Conservation (phyloP, 2,329 filamentous ascomycete genomes). For the Lachnum nothofagi region DNA sequence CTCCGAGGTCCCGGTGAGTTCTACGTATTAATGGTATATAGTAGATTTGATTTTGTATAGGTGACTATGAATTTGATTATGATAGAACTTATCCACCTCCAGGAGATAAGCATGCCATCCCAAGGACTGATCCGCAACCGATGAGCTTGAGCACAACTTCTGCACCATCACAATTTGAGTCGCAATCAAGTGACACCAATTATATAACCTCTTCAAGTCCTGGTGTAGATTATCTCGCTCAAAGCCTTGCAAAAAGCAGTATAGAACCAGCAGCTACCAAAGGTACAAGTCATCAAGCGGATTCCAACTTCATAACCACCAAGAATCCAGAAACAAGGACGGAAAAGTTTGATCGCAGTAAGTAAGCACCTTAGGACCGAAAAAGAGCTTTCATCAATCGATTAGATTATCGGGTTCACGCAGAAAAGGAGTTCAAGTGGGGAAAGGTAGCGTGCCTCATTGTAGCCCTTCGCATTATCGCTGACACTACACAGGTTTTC, state of each 20-base stretch:
- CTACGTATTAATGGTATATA: background rate
- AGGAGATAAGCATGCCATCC: no score
- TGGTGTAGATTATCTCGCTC: background rate
- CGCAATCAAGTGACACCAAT: background rate
- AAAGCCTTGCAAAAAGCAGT: background rate
- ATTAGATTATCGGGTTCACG: constrained; percentile 11
- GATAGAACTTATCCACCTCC: background rate
- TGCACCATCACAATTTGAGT: no score
- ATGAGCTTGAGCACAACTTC: no score
- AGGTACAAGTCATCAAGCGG: background rate
- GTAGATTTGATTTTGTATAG: background rate
- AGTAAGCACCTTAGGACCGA: no score
- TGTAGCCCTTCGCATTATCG: background rate
- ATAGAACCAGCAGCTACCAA: background rate
- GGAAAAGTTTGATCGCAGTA: constrained; percentile 11
- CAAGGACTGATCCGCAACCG: no score
- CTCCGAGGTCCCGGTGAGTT: background rate
- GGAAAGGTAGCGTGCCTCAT: background rate
- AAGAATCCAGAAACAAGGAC: background rate
- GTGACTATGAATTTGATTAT: constrained; percentile 9
- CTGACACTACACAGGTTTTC: constrained; percentile 6
- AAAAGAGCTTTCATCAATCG: no score
- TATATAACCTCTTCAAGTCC: background rate
- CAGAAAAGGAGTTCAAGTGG: background rate
- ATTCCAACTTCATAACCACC: constrained; percentile 2